phyloP scores from a whole-genome alignment of 2,329 filamentous ascomycete genomes.

The Colletotrichum lupini region DNA sequence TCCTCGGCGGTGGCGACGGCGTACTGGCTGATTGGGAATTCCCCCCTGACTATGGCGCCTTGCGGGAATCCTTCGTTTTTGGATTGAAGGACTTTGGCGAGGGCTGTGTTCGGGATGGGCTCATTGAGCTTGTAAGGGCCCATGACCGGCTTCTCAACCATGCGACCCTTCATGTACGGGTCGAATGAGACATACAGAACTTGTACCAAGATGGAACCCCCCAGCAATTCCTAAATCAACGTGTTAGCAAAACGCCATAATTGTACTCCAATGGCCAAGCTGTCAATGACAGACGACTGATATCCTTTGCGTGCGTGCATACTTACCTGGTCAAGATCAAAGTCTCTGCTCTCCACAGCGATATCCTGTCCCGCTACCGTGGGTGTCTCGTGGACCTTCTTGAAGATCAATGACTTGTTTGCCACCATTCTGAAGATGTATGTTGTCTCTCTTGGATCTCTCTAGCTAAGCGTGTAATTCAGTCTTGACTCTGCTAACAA shows the following conservation, averaged over 20 bases:
- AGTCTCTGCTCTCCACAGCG: background rate
- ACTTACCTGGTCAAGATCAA: background rate
- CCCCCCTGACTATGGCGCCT: slow-evolving; percentile 61
- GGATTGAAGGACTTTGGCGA: slow-evolving; percentile 78
- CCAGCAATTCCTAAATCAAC: no score
- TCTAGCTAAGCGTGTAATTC: no score
- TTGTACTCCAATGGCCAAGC: background rate
- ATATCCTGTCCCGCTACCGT: background rate
- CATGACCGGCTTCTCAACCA: slow-evolving; percentile 69
- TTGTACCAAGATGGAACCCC: no score
- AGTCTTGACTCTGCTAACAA: no score
- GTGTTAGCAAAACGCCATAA: no score
- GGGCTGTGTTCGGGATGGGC: slow-evolving; percentile 71
- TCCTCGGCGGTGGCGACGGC: slow-evolving; percentile 44
- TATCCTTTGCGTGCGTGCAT: background rate
- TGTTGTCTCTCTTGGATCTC: no score
- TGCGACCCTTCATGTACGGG: slow-evolving; percentile 83
- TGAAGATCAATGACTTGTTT: background rate
- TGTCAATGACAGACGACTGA: background rate
- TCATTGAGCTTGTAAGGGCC: slow-evolving; percentile 75
- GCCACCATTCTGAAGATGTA: slow-evolving; percentile 36
- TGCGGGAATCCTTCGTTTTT: slow-evolving; percentile 65
- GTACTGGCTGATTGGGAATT: slow-evolving; percentile 67
- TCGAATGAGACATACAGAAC: slow-evolving; percentile 78
- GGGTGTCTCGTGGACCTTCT: background rate